Evolutionary conservation across 2,329 filamentous ascomycete species (phyloP), one percentile per base, ranked within the genome.

Genomic region (Lachnellula willkommii): DNA sequence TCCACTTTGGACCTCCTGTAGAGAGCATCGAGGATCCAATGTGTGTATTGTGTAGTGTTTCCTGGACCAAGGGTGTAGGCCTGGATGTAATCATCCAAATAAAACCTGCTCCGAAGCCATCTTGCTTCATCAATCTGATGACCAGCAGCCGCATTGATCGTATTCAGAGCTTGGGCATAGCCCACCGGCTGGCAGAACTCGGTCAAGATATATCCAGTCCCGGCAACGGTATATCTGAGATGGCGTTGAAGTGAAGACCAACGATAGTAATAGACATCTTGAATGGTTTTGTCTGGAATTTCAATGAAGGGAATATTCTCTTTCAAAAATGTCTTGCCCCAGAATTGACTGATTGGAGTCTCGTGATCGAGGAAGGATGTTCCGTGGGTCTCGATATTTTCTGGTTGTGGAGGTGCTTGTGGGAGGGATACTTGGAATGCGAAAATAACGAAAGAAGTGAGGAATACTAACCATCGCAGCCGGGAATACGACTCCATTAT

Each of bases 241-340:
- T 77, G 75, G 9, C 74, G 69, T 57, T 74, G 71, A 53, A 74
- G 67, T 5, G 73, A 69, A 11, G 70, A 70, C 65, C 72, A 72
- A 40, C 74, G 70, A 58, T 77, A 77, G 59, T 77, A 77, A 58
- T 76, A 77, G 17, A 77, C 73, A 55, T 75, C 71, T 58, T 75
- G 70, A 50, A 76, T 69, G 20, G 70, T 63, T 47, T 68, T 37
- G 56, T 75, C 70, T 15, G 74, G 74, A 17, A 75, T 68, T 37
- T 76, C 73, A n/a, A 77, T 70, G 46, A 71, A 72, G 5, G 74
- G 74, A 35, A 77, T 74, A 54, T 75, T 76, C 52, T 71, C 60
- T 28, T 68, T 60, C 47, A 68, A 69, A 65, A 68, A 72, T 3
- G 55, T 57, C 8, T 56, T 53, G 40, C 65, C 60, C 42, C 60